phyloP scores from a whole-genome alignment of 805 yeast species.

The Grigorovia transvaalensis region DNA sequence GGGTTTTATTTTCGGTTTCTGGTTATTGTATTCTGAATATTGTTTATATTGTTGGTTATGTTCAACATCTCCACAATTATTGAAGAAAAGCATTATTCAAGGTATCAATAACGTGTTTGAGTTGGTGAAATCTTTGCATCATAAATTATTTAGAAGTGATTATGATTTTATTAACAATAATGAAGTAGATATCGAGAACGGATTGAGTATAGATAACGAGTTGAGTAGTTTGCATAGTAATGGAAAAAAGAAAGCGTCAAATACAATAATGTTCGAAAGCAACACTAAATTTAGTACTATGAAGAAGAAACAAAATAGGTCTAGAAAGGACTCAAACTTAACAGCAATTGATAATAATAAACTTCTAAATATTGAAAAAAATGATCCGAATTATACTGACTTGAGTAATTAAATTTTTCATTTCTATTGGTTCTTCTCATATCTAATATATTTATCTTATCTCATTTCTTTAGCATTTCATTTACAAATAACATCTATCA shows the following conservation, averaged over 20 bases:
- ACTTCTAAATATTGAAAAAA: slow-evolving; percentile 3
- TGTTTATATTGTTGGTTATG: slow-evolving; percentile 34
- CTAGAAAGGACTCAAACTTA: slow-evolving; percentile 7
- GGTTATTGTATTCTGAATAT: slow-evolving; percentile 38
- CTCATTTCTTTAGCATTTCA: background rate
- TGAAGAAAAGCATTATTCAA: background rate
- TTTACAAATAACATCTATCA: background rate
- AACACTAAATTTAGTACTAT: slow-evolving; percentile 1
- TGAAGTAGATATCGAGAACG: background rate
- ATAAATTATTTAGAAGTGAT: background rate
- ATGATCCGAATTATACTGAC: slow-evolving; percentile 5
- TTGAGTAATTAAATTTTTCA: background rate
- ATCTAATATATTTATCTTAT: background rate
- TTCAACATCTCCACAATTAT: slow-evolving; percentile 4
- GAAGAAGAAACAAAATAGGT: slow-evolving; percentile 5
- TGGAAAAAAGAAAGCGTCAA: background rate
- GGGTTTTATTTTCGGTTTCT: slow-evolving; percentile 51
- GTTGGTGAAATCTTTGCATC: background rate
- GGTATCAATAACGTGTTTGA: background rate
- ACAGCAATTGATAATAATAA: background rate
- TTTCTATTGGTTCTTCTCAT: background rate
- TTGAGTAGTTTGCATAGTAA: background rate
- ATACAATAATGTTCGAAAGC: slow-evolving; percentile 2
- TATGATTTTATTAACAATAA: background rate
- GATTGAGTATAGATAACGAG: background rate